phyloP scores from a whole-genome alignment of 2,329 filamentous ascomycete genomes.

The Fusarium nisikadoi region DNA sequence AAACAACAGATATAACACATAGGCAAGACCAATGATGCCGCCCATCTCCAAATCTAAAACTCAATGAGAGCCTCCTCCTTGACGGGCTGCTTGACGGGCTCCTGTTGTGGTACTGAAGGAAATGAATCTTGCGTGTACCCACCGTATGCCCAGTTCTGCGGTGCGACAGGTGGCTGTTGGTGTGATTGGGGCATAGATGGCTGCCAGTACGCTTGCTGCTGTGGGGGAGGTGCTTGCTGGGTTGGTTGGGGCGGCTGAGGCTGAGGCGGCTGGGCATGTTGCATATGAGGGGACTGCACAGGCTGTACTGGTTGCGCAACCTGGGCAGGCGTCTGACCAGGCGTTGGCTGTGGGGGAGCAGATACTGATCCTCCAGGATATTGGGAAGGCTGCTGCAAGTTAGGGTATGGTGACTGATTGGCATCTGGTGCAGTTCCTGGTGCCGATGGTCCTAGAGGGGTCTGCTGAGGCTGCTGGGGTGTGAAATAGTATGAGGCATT shows the following conservation, averaged over 20 bases:
- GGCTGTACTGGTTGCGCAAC: constrained; percentile 35
- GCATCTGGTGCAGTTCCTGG: constrained; percentile 55
- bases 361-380: constrained; percentile 58
- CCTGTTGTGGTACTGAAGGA: constrained; percentile 66
- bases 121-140: constrained; percentile 71
- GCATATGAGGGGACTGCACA: constrained; percentile 20
- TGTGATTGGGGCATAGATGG: constrained; percentile 49
- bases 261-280: constrained; percentile 46
- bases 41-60: constrained; percentile 58
- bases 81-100: constrained; percentile 57
- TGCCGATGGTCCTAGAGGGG: constrained; percentile 52
- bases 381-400: constrained; percentile 59
- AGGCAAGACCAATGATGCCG: not conserved
- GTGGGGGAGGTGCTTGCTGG: constrained; percentile 44
- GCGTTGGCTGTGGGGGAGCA: constrained; percentile 48
- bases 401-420: constrained; percentile 63
- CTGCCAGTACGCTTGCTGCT: constrained; percentile 52
- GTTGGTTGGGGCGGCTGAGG: constrained; percentile 47
- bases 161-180: constrained; percentile 46
- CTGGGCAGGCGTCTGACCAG: constrained; percentile 43
- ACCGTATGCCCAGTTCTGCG: constrained; percentile 57
- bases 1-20: not conserved
- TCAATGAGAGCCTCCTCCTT: constrained; percentile 86
- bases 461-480: constrained; percentile 51
- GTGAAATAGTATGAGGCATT: constrained; percentile 69